Conservation (phyloP, 441 rosid genomes). For the Brassica hybrid region DNA sequence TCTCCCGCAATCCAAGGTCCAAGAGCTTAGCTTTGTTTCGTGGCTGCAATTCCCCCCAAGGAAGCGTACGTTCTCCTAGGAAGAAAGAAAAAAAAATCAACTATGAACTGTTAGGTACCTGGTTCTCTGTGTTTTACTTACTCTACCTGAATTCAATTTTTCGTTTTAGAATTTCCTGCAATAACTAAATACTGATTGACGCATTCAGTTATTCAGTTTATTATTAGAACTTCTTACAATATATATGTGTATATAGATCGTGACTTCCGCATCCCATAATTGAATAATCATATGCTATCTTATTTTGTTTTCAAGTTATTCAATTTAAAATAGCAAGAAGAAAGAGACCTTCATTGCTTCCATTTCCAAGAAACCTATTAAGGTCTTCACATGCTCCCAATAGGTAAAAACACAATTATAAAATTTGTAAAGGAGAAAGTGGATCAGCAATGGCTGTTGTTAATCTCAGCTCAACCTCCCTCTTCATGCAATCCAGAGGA, state of each 20-base stretch:
- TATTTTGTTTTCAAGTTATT: background rate
- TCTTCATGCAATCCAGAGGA: slow-evolving; percentile 14
- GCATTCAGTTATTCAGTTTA: slow-evolving; percentile 1
- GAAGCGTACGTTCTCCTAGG: too few species aligned
- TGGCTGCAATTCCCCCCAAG: too few species aligned
- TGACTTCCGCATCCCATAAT: background rate
- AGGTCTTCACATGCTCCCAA: background rate
- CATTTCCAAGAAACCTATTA: slow-evolving; percentile 2
- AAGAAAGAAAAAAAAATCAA: too few species aligned
- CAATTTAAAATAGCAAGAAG: background rate
- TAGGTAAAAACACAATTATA: background rate
- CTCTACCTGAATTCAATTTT: background rate
- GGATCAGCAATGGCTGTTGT: slow-evolving; percentile 13
- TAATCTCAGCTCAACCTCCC: slow-evolving; percentile 14
- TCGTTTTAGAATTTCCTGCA: too few species aligned
- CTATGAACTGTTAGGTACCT: too few species aligned
- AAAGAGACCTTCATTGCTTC: slow-evolving; percentile 22
- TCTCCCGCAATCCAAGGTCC: background rate
- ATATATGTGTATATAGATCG: background rate
- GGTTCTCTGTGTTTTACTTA: too few species aligned
- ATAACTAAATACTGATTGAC: background rate
- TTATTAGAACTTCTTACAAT: background rate
- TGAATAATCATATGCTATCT: background rate
- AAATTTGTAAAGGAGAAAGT: slow-evolving; percentile 5
- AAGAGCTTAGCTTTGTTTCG: slow-evolving; percentile 4